Evolutionary conservation across 148 eudicot species (phyloP).

Genomic region (Oxyria digyna): DNA sequence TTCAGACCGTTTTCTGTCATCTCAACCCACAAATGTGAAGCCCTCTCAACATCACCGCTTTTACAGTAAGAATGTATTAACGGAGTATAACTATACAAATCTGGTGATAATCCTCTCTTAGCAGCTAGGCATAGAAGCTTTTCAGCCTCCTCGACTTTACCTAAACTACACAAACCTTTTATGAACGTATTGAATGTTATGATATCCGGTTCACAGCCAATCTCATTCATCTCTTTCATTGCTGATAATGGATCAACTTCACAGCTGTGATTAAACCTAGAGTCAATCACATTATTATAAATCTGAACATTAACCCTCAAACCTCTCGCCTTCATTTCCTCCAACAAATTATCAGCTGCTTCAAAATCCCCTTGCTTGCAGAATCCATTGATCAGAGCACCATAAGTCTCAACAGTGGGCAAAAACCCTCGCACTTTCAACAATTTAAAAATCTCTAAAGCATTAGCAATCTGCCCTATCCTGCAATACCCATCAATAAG

Average conservation of each 20-base stretch:
- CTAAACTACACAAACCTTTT: slow-evolving; percentile 38
- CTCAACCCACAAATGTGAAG: slow-evolving; percentile 44
- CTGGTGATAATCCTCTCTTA: slow-evolving; percentile 38
- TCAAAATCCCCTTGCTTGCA: slow-evolving; percentile 53
- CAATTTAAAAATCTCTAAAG: slow-evolving; percentile 31
- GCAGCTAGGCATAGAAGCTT: slow-evolving; percentile 34
- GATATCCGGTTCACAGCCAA: slow-evolving; percentile 54
- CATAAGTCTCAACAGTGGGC: slow-evolving; percentile 67
- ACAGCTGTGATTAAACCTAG: slow-evolving; percentile 37
- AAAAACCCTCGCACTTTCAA: slow-evolving; percentile 64
- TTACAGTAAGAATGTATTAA: slow-evolving; percentile 49
- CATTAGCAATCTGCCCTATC: slow-evolving; percentile 46
- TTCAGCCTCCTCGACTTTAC: slow-evolving; percentile 58
- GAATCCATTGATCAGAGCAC: slow-evolving; percentile 54
- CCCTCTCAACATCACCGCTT: slow-evolving; percentile 52
- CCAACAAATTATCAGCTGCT: slow-evolving; percentile 43
- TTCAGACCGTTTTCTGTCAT: slow-evolving; percentile 55
- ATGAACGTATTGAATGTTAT: slow-evolving; percentile 63
- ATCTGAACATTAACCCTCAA: slow-evolving; percentile 39
- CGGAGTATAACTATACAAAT: slow-evolving; percentile 66
- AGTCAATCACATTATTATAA: slow-evolving; percentile 60
- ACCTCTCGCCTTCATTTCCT: slow-evolving; percentile 67
- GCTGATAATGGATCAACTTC: slow-evolving; percentile 37
- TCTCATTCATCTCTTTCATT: slow-evolving; percentile 36
- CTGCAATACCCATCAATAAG: slow-evolving; percentile 76